Base-by-base conservation (phyloP, 129 eudicot species). In the Flaveria trinervia region DNA sequence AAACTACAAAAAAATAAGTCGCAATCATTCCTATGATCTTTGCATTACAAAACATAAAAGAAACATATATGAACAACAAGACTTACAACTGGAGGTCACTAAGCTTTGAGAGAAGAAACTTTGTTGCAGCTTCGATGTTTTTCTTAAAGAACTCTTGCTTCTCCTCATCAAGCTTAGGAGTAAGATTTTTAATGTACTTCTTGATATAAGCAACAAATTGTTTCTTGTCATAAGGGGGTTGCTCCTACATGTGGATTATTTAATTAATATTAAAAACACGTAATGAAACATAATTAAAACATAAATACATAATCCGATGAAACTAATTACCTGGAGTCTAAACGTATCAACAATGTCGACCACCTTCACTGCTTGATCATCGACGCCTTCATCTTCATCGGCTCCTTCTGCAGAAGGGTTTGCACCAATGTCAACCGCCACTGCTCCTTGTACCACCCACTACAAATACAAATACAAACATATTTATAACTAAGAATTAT, bases 261-360 rank as follows among this genome's bases (percentile, higher is more conserved):
- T 74, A 22, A 23, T 22, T 55, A 64, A 26, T 15, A 2, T 18
- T 39, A 68, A 20, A 48, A 3, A 22, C 22, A 59, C n/a, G 9
- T 16, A 15, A 15, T 49, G 13, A 25, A 69, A 14, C 54, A n/a
- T 65, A 25, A 48, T 7, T 30, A 22, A 9, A 11, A 14, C 18
- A 13, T 65, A 28, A 26, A 13, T 26, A 65, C 30, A 81, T 50
- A 46, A 62, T 60, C 22, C 3, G 39, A 54, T 44, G 7, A 51
- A 23, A 30, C 17, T 61, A 16, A 71, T 20, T 64, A 86, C 95
- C 89, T 90, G 96, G 45, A 90, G 92, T 71, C 96, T 85, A 65
- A 90, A 90, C 23, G 96, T 90, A 70, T 90, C 92, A 73, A 90
- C 92, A 41, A 90, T 85, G 77, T 90, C 96, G 7, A 90, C 96